A percentile compares a stretch with the other conserved stretches of the same genome.
Conservation (phyloP, 2,329 filamentous ascomycete genomes). For the Fusarium chuoi region DNA sequence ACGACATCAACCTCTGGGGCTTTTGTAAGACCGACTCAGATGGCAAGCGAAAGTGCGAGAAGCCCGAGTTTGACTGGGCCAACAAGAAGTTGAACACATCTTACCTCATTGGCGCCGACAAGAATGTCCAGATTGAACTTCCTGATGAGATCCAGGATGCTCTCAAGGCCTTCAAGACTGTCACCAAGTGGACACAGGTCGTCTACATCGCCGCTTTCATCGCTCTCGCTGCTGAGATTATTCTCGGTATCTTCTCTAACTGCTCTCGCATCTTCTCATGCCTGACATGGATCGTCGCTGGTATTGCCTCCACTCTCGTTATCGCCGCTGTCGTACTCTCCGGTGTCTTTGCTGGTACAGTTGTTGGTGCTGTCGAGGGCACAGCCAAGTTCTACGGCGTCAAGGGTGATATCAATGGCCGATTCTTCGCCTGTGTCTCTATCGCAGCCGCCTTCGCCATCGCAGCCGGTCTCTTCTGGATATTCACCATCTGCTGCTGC, state of each 20-base stretch:
- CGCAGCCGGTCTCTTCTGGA: conserved; percentile 86
- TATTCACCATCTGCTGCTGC: conserved; percentile 84
- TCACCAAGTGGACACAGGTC: conserved; percentile 85
- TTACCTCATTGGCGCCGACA: conserved; percentile 56
- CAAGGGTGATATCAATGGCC: conserved; percentile 70
- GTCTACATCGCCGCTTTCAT: conserved; percentile 80
- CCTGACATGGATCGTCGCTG: conserved; percentile 80
- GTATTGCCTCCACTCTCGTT: conserved; percentile 64
- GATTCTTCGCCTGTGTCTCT: conserved; percentile 80
- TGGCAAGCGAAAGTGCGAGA: conserved; percentile 71
- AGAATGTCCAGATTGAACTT: conserved; percentile 68
- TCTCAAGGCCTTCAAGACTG: conserved; percentile 77
- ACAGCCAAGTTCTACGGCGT: conserved; percentile 79
- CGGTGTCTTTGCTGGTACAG: conserved; percentile 76
- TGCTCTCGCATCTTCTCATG: conserved; percentile 86
- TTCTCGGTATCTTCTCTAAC: conserved; percentile 83
- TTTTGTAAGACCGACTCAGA: conserved; percentile 77
- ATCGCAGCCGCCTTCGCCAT: conserved; percentile 81
- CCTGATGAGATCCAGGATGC: conserved; percentile 74
- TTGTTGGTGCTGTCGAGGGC: conserved; percentile 64
- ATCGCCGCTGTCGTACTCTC: conserved; percentile 76
- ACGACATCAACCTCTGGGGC: conserved; percentile 86
- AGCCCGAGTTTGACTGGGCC: conserved; percentile 80
- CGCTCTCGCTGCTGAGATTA: conserved; percentile 75
- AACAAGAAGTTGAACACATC: conserved; percentile 76